Conservation (phyloP, 495 filamentous ascomycete species). For the Penicillium cataractarum region DNA sequence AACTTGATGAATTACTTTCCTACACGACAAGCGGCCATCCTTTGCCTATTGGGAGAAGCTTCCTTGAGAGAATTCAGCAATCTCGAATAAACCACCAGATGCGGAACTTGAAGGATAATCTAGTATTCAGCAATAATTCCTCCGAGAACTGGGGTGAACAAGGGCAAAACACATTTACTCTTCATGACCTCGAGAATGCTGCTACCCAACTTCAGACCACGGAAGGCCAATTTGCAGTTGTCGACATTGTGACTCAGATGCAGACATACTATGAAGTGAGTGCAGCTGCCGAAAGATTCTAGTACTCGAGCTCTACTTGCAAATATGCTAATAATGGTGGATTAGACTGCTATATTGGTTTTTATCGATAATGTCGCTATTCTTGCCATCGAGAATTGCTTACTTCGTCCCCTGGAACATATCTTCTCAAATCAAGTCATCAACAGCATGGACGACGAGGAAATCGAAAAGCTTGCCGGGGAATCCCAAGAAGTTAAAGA, state of each 20-base stretch:
- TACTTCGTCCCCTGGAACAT: constrained; percentile 41
- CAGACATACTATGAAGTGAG: constrained; percentile 43
- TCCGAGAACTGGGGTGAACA: neutral
- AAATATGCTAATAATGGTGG: neutral
- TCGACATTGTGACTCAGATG: constrained; percentile 37
- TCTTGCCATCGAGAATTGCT: constrained; percentile 61
- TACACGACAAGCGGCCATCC: constrained; percentile 48
- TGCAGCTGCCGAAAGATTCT: neutral
- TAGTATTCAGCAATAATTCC: neutral
- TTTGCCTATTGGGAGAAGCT: constrained; percentile 45
- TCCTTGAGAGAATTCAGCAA: constrained; percentile 37
- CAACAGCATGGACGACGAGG: constrained; percentile 31
- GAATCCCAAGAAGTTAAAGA: constrained; percentile 17
- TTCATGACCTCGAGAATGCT: constrained; percentile 6
- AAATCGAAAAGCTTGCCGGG: constrained; percentile 23
- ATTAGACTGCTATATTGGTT: constrained; percentile 59
- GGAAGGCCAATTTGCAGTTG: constrained; percentile 19
- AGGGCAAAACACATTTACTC: constrained; percentile 1
- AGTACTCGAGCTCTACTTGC: neutral
- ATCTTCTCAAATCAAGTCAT: constrained; percentile 37
- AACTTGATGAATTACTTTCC: constrained; percentile 49
- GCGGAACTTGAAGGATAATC: neutral
- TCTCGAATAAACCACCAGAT: constrained; percentile 26
- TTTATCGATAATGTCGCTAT: constrained; percentile 66
- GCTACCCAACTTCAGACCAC: constrained; percentile 8